A percentile compares a stretch with the other conserved stretches of the same genome.
Evolutionary conservation across 345 rosid species (phyloP).

Genomic region (Moricandia arvensis): DNA sequence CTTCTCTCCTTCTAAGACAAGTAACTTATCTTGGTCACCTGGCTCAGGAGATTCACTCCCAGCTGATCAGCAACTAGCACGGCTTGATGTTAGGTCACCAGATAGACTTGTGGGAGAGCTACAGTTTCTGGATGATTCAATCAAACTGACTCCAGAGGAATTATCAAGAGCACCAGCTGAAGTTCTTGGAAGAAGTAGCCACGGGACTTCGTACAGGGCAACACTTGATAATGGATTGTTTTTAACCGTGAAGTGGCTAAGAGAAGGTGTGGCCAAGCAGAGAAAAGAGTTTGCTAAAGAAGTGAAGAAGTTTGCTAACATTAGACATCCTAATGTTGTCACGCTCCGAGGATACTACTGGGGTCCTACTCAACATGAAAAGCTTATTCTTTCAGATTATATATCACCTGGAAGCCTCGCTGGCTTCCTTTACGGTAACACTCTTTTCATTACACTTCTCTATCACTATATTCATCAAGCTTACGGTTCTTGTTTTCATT

Average conservation of each 20-base stretch:
- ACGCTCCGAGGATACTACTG: constrained; percentile 95
- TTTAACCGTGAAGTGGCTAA: constrained; percentile 93
- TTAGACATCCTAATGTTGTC: constrained; percentile 96
- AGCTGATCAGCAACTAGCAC: constrained; percentile 69
- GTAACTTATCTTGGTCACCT: constrained; percentile 87
- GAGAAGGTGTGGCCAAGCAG: constrained; percentile 97
- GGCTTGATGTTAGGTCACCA: constrained; percentile 87
- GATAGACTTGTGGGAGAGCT: constrained; percentile 89
- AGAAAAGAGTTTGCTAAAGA: constrained; percentile 93
- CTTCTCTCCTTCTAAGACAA: constrained; percentile 85
- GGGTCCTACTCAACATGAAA: constrained; percentile 99
- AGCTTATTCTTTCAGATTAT: constrained; percentile 93
- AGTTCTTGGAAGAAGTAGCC: constrained; percentile 96
- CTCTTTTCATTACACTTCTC: not conserved
- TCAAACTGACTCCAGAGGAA: constrained; percentile 88
- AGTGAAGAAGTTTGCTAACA: constrained; percentile 88
- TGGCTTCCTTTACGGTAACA: constrained; percentile 87
- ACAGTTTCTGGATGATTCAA: constrained; percentile 83
- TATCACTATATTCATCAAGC: not conserved
- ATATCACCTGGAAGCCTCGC: constrained; percentile 96
- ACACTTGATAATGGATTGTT: constrained; percentile 83
- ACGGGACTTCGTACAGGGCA: constrained; percentile 95
- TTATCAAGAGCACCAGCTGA: constrained; percentile 96
- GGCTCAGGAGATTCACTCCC: constrained; percentile 89
- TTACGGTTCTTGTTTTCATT: constrained; percentile 14